Conservation (phyloP, 257 asterid species). For the Galeopsis tetrahit region DNA sequence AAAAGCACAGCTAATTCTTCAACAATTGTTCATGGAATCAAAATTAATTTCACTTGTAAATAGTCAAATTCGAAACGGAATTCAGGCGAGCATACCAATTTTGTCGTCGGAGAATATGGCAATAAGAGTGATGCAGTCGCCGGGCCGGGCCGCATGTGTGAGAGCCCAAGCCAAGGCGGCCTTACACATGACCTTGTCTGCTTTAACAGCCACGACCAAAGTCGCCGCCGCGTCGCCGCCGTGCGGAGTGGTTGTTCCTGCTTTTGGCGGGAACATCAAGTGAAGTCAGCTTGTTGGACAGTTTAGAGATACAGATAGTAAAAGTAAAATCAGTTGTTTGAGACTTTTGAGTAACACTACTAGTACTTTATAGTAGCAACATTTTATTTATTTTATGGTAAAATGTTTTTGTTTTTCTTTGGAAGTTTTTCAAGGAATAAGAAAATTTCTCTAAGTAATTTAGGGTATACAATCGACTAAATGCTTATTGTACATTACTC, state of each 20-base stretch:
- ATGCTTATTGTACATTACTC: no score
- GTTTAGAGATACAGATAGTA: conserved; percentile 4
- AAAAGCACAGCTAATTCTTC: conserved; percentile 6
- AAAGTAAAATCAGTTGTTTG: background rate
- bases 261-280: conserved; percentile 60
- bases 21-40: conserved; percentile 2
- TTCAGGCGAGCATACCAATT: conserved; percentile 3
- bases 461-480: no score
- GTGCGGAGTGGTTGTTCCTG: conserved; percentile 28
- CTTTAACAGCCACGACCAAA: conserved; percentile 85
- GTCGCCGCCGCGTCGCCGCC: conserved; percentile 44
- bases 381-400: no score
- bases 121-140: conserved; percentile 73
- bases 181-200: conserved; percentile 67
- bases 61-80: background rate
- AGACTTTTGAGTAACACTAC: no score
- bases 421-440: no score
- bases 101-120: conserved; percentile 55
- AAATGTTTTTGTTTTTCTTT: no score
- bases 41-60: background rate
- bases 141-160: conserved; percentile 73
- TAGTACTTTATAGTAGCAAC: background rate
- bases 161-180: conserved; percentile 83
- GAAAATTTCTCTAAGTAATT: no score
- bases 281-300: conserved; percentile 26